These are phyloP conservation scores for Lithospermum erythrorhizon DNA, from an alignment of 257 asterid genomes.

Conservation along the genomic window DNA sequence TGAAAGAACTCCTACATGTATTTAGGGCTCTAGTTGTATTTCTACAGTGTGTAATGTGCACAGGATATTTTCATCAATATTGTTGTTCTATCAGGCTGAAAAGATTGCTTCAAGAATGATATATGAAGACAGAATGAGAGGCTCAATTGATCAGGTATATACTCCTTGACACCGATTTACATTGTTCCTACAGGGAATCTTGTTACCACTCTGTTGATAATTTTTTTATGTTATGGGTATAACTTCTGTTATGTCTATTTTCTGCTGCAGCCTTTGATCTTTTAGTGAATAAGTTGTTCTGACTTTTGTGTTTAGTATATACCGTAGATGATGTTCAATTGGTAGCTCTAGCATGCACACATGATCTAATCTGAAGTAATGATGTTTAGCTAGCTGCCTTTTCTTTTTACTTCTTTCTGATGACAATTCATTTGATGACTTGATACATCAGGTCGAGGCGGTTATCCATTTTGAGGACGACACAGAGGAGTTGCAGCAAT, in stretches of 20 bases:
- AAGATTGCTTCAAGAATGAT: constrained; percentile 98
- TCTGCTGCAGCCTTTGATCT: neutral
- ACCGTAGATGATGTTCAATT: too few relatives aligned
- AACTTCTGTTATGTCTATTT: neutral
- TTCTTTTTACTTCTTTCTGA: neutral
- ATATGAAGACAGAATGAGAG: constrained; percentile 92
- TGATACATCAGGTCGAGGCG: constrained; percentile 63
- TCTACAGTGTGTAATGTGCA: too few relatives aligned
- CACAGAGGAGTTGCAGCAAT: constrained; percentile 83
- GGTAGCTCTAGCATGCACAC: too few relatives aligned
- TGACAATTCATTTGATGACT: neutral
- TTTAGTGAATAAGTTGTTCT: neutral
- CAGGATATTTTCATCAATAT: neutral
- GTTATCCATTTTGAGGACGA: constrained; percentile 97
- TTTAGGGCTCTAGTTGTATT: too few relatives aligned
- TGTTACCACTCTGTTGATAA: neutral
- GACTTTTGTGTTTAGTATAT: neutral
- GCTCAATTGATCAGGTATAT: constrained; percentile 92
- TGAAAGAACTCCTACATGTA: neutral
- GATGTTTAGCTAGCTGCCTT: neutral
- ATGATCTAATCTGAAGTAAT: neutral
- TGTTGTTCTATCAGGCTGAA: constrained; percentile 58
- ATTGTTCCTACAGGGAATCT: neutral
- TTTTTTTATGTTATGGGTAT: neutral
- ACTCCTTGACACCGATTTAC: neutral